Conservation (phyloP, 345 rosid genomes). For the Hibiscus trionum region DNA sequence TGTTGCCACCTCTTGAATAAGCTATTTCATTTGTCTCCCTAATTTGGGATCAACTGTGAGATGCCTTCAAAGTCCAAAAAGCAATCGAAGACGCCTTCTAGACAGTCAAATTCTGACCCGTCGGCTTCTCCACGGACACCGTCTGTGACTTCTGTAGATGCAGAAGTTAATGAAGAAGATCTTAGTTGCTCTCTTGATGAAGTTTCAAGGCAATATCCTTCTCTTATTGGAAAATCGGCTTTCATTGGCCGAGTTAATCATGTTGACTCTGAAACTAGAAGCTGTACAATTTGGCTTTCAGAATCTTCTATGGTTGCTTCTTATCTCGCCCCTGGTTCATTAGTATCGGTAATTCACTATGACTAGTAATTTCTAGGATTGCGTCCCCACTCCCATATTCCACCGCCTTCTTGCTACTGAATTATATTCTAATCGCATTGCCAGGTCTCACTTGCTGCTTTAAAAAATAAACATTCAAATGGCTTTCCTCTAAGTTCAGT, state of each 20-base stretch:
- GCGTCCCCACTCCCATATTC: too few species aligned
- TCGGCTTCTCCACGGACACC: slow-evolving; percentile 49
- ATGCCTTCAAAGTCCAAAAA: slow-evolving; percentile 73
- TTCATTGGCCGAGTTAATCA: slow-evolving; percentile 42
- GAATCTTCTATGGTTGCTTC: slow-evolving; percentile 67
- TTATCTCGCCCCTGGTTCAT: slow-evolving; percentile 57
- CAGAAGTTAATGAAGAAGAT: slow-evolving; percentile 28
- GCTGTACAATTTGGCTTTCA: slow-evolving; percentile 72
- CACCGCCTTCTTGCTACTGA: not conserved
- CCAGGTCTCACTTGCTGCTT: slow-evolving; percentile 68
- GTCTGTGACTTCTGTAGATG: slow-evolving; percentile 18
- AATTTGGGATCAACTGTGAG: not conserved
- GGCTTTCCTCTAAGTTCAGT: slow-evolving; percentile 48
- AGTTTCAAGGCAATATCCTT: slow-evolving; percentile 49
- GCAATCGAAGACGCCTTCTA: slow-evolving; percentile 40
- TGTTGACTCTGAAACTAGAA: slow-evolving; percentile 35
- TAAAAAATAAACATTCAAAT: slow-evolving; percentile 25
- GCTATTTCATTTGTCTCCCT: not conserved
- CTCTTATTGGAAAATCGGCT: slow-evolving; percentile 48
- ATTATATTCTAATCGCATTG: slow-evolving; percentile 13
- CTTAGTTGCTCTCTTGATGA: slow-evolving; percentile 31
- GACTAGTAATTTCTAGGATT: not conserved
- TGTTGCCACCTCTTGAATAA: not conserved
- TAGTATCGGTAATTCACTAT: slow-evolving; percentile 53
- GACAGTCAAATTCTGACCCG: slow-evolving; percentile 37